Percentiles rank a stretch among this genome's conserved stretches.
These are phyloP conservation scores for Camelina neglecta DNA, from an alignment of 345 rosid genomes.

Conservation along the genomic window DNA sequence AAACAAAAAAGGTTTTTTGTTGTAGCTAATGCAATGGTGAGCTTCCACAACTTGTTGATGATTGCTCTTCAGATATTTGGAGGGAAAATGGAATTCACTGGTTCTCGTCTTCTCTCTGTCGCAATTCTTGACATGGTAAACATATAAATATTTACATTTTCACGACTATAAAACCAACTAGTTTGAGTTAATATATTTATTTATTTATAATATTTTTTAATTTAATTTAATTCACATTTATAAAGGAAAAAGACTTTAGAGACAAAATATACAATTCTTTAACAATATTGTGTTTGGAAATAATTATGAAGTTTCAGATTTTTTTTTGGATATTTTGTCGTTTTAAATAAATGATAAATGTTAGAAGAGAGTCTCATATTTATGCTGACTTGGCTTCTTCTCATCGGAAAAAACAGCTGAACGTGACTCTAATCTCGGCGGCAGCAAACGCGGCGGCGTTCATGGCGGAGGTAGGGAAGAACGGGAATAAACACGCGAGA, in stretches of 20 bases:
- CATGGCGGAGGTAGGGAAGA: slow-evolving; percentile 84
- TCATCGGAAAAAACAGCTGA: slow-evolving; percentile 51
- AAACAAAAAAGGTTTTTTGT: slow-evolving; percentile 70
- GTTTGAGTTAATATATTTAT: neutral
- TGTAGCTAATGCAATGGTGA: slow-evolving; percentile 72
- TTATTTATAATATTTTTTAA: no score
- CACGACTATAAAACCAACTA: slow-evolving; percentile 23
- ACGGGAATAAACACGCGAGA: slow-evolving; percentile 85
- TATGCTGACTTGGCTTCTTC: slow-evolving; percentile 29
- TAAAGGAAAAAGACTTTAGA: no score
- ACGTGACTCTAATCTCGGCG: slow-evolving; percentile 62
- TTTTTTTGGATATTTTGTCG: neutral
- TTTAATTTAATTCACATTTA: no score
- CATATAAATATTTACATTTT: neutral
- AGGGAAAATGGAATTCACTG: slow-evolving; percentile 53
- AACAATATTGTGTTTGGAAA: neutral
- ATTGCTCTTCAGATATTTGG: slow-evolving; percentile 52
- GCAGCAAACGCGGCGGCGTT: slow-evolving; percentile 76
- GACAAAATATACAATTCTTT: no score
- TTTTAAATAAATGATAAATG: no score
- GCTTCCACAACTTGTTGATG: slow-evolving; percentile 83
- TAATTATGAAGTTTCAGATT: neutral
- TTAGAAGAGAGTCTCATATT: neutral
- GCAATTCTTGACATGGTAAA: slow-evolving; percentile 91
- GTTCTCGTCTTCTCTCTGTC: slow-evolving; percentile 55